A percentile compares a stretch with the other conserved stretches of the same genome.
These are phyloP conservation scores for Fusarium tricinctum DNA, from an alignment of 2,329 filamentous ascomycete species.

Conservation along the genomic window DNA sequence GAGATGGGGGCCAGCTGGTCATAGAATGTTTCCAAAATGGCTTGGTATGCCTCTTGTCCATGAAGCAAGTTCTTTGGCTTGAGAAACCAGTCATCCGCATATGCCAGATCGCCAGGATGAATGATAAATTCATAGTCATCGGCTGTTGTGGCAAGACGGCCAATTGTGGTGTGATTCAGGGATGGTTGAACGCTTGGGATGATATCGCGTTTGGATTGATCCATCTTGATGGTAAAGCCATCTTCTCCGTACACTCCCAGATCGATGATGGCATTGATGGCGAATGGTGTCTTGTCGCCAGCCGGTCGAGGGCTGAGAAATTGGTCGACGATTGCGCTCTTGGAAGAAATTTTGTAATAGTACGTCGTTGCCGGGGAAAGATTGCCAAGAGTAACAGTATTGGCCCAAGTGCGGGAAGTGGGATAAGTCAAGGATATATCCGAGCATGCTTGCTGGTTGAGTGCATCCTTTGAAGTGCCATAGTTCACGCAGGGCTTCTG, in stretches of 20 bases:
- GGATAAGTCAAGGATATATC: conserved; percentile 27
- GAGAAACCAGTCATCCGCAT: conserved; percentile 26
- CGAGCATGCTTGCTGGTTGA: conserved; percentile 25
- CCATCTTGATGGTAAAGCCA: conserved; percentile 29
- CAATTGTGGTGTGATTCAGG: conserved; percentile 32
- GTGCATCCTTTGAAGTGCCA: conserved; percentile 6
- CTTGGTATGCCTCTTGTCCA: conserved; percentile 26
- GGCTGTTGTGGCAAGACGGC: conserved; percentile 20
- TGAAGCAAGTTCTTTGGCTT: conserved; percentile 30
- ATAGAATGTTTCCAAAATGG: conserved; percentile 27
- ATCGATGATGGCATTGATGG: conserved; percentile 34
- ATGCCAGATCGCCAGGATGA: conserved; percentile 20
- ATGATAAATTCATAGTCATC: conserved; percentile 35
- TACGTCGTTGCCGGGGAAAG: conserved; percentile 23
- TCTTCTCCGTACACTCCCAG: conserved; percentile 32
- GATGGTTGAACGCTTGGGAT: conserved; percentile 25
- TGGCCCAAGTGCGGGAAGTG: conserved; percentile 31
- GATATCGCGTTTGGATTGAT: conserved; percentile 21
- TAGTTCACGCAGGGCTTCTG: conserved; percentile 22
- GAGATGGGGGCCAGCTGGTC: conserved; percentile 24
- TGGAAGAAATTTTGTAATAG: conserved; percentile 27
- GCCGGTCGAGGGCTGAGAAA: conserved; percentile 26
- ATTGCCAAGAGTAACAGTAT: conserved; percentile 6
- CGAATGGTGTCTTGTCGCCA: conserved; percentile 25
- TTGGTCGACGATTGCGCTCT: conserved; percentile 5